Percentiles rank a stretch among this genome's conserved stretches.
phyloP scores from a whole-genome alignment of 208 protist species.

The Acanthamoeba sp. region DNA sequence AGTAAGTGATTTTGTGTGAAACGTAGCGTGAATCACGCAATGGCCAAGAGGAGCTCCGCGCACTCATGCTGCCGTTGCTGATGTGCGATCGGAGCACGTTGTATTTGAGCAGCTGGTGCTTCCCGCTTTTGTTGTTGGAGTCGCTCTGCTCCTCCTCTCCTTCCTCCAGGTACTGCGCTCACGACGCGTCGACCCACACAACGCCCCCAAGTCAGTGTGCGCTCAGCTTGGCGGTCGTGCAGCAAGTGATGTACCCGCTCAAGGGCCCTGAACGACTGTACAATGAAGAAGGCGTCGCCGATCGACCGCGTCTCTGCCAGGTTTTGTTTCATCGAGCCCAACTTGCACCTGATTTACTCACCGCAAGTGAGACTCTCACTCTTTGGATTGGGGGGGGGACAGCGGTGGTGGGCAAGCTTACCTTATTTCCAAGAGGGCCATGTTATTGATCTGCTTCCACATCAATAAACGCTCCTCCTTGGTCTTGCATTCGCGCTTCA shows the following conservation, averaged over 20 bases:
- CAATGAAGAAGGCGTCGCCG: conserved; percentile 21
- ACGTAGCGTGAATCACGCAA: too few relatives aligned
- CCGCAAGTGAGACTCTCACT: background rate
- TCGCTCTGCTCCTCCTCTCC: conserved; percentile 6
- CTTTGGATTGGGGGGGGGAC: background rate
- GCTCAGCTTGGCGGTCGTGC: too few relatives aligned
- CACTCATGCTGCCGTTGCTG: conserved; percentile 4
- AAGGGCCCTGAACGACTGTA: background rate
- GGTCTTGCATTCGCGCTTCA: conserved; percentile 41
- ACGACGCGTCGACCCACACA: too few relatives aligned
- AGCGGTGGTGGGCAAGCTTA: background rate
- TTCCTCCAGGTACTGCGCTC: background rate
- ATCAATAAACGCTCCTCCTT: conserved; percentile 14
- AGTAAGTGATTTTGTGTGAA: too few relatives aligned
- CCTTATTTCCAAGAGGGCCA: background rate
- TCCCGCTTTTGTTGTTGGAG: background rate
- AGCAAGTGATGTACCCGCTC: background rate
- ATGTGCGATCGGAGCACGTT: conserved; percentile 36
- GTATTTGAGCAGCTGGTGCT: conserved; percentile 41
- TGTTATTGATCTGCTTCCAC: conserved; percentile 58
- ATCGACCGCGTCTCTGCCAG: conserved; percentile 32
- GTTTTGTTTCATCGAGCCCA: conserved; percentile 43
- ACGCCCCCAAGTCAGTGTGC: too few relatives aligned
- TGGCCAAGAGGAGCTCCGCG: too few relatives aligned
- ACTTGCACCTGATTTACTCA: background rate